A percentile compares a stretch with the other conserved stretches of the same genome.
These are phyloP conservation scores for Alloascoidea hylecoeti DNA, from an alignment of 805 yeast species.

Conservation along the genomic window DNA sequence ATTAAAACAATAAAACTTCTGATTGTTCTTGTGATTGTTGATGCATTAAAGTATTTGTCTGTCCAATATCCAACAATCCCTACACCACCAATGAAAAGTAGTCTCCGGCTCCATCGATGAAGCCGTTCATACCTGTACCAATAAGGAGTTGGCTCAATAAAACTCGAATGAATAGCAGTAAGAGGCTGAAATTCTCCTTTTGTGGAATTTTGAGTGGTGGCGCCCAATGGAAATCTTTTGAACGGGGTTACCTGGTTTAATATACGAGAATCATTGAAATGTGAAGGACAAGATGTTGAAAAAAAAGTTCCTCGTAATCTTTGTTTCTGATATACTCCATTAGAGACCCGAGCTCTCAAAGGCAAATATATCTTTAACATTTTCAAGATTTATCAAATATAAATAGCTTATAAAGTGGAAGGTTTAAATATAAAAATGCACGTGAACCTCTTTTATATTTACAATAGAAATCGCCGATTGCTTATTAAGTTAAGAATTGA, in stretches of 20 bases:
- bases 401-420: too few species aligned
- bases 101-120: constrained; percentile 6
- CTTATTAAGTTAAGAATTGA: neutral
- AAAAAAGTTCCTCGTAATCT: neutral
- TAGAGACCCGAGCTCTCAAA: neutral
- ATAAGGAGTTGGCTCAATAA: too few species aligned
- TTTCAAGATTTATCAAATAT: too few species aligned
- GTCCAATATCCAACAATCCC: constrained; percentile 13
- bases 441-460: too few species aligned
- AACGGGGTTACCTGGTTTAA: neutral
- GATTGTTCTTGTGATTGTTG: constrained; percentile 35
- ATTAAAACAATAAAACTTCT: constrained; percentile 33
- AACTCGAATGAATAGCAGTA: neutral
- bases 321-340: neutral
- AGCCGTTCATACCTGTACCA: neutral
- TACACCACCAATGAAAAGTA: constrained; percentile 6
- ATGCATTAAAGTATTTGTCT: constrained; percentile 29
- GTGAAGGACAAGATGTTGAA: neutral
- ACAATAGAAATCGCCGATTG: too few species aligned
- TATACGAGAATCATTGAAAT: neutral
- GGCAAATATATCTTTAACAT: neutral
- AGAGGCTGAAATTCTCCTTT: neutral
- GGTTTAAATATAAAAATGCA: too few species aligned
- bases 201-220: neutral
- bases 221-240: too few species aligned